Conservation (phyloP, 805 yeast species). For the Nakazawaea sp. region DNA sequence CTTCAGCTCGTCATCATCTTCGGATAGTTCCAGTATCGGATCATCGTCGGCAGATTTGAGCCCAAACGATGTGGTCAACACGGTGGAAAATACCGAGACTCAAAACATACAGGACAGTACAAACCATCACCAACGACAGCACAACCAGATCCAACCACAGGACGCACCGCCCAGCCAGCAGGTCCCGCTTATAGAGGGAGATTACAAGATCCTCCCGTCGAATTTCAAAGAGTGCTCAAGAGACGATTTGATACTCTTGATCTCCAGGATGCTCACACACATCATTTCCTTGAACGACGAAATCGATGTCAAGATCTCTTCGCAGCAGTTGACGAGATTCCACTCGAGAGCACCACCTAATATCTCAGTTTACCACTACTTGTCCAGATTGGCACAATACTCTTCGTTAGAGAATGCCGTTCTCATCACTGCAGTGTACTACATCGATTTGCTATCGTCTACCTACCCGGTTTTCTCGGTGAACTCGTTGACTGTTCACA, state of each 20-base stretch:
- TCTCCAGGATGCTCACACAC: slow-evolving; percentile 75
- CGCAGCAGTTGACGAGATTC: slow-evolving; percentile 65
- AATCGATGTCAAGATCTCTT: slow-evolving; percentile 22
- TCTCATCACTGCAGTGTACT: slow-evolving; percentile 75
- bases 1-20: not conserved
- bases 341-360: slow-evolving; percentile 92
- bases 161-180: not conserved
- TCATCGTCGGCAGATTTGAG: not conserved
- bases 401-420: slow-evolving; percentile 83
- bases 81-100: not conserved
- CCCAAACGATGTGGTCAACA: not conserved
- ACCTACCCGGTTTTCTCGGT: slow-evolving; percentile 75
- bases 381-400: slow-evolving; percentile 71
- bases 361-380: slow-evolving; percentile 73
- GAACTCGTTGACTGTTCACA: slow-evolving; percentile 88
- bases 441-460: slow-evolving; percentile 76
- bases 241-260: slow-evolving; percentile 62
- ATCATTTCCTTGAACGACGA: slow-evolving; percentile 69
- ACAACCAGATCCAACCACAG: not conserved
- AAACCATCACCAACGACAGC: not conserved
- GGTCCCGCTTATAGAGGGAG: not conserved
- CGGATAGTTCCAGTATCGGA: not conserved
- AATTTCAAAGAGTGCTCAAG: slow-evolving; percentile 61
- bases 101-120: not conserved
- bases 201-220: slow-evolving; percentile 28